These are phyloP conservation scores for Colletotrichum sansevieriae DNA, from an alignment of 2,329 filamentous ascomycete species.

Conservation along the genomic window DNA sequence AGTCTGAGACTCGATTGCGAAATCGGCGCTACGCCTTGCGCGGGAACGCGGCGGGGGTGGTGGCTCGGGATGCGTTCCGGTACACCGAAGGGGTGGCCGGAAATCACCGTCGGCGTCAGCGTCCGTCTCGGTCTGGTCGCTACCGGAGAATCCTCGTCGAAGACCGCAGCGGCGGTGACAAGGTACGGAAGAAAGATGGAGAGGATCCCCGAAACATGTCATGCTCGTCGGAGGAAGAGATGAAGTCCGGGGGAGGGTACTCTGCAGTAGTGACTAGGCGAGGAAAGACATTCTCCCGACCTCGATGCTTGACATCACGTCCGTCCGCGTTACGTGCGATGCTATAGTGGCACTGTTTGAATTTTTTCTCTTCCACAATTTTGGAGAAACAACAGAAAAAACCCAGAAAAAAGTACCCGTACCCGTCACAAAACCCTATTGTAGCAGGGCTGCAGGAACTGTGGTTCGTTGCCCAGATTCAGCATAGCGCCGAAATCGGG, in stretches of 20 bases:
- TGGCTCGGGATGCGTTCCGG: constrained; percentile 33
- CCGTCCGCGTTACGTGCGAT: constrained; percentile 5
- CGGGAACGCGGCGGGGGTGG: constrained; percentile 8
- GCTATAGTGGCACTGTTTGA: background rate
- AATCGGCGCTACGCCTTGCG: background rate
- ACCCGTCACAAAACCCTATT: constrained; percentile 5
- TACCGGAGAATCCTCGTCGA: background rate
- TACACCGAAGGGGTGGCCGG: constrained; percentile 13
- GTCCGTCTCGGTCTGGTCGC: background rate
- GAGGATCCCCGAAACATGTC: background rate
- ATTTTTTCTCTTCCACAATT: background rate
- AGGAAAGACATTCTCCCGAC: background rate
- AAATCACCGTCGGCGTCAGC: constrained; percentile 1
- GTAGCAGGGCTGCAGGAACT: constrained; percentile 41
- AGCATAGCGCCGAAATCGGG: constrained; percentile 27
- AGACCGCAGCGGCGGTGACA: constrained; percentile 11
- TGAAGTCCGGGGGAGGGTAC: background rate
- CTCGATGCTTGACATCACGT: constrained; percentile 32
- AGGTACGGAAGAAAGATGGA: background rate
- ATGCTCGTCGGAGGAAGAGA: background rate
- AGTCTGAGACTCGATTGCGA: background rate
- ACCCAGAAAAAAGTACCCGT: background rate
- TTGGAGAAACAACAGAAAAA: constrained; percentile 1
- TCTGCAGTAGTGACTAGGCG: background rate
- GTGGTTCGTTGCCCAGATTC: constrained; percentile 30